These are phyloP conservation scores for Ilex paraguariensis DNA, from an alignment of 305 asterid genomes.

Conservation along the genomic window DNA sequence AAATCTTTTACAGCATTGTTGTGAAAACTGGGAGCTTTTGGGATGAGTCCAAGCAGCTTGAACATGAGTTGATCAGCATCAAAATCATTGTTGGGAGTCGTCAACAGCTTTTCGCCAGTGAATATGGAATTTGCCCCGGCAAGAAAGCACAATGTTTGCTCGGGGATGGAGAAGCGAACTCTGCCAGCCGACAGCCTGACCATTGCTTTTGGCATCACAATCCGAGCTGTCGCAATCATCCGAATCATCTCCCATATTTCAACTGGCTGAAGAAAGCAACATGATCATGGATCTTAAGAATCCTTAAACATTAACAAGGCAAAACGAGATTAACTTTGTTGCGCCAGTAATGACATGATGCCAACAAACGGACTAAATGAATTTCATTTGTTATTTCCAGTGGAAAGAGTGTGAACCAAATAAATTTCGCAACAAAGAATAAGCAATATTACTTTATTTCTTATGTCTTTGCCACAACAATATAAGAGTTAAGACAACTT, in stretches of 20 bases:
- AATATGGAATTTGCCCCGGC: slow-evolving; percentile 98
- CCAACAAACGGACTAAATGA: too few species aligned
- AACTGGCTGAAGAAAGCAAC: slow-evolving; percentile 66
- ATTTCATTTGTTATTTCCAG: too few species aligned
- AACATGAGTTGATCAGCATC: slow-evolving; percentile 89
- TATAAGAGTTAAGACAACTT: too few species aligned
- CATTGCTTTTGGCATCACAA: slow-evolving; percentile 96
- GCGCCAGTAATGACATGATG: too few species aligned
- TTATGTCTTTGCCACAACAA: too few species aligned
- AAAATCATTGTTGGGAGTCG: slow-evolving; percentile 90
- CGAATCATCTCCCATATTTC: slow-evolving; percentile 99
- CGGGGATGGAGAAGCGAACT: slow-evolving; percentile 85
- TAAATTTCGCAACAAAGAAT: too few species aligned
- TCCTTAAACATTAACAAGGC: too few species aligned
- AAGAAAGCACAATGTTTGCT: slow-evolving; percentile 94
- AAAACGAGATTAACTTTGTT: too few species aligned
- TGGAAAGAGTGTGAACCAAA: too few species aligned
- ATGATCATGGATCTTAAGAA: slow-evolving; percentile 9
- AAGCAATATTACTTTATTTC: too few species aligned
- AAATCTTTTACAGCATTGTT: slow-evolving; percentile 33
- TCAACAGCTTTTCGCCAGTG: slow-evolving; percentile 91
- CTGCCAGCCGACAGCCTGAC: slow-evolving; percentile 99
- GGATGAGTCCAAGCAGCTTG: slow-evolving; percentile 83
- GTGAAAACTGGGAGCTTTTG: slow-evolving; percentile 80
- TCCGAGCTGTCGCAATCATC: slow-evolving; percentile 96